Conservation (phyloP, 2,329 filamentous ascomycete genomes). For the Chaetomium sp. region DNA sequence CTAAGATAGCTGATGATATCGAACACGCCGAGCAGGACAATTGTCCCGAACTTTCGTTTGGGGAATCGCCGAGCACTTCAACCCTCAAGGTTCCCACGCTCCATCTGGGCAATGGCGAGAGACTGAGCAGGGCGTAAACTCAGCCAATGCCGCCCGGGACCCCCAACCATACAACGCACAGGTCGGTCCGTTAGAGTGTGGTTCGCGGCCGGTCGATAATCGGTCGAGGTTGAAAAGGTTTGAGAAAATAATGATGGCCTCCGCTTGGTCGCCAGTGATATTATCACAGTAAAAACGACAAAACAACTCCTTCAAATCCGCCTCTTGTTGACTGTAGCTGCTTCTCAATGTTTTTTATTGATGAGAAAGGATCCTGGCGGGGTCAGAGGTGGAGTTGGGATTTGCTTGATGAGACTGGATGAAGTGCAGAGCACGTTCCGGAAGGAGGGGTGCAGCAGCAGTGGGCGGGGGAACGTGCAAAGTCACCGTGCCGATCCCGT, state of each 20-base stretch:
- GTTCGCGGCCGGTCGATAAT: background rate
- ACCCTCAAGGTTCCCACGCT: conserved; percentile 10
- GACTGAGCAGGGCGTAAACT: conserved; percentile 13
- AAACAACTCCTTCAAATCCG: conserved; percentile 1
- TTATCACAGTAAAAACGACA: background rate
- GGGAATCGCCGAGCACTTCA: conserved; percentile 9
- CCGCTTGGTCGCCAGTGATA: too few species aligned
- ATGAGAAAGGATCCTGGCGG: conserved; percentile 1
- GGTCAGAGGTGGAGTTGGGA: conserved; percentile 3
- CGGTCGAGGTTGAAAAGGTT: background rate
- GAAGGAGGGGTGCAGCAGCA: conserved; percentile 3
- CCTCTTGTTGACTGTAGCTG: background rate
- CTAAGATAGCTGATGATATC: too few species aligned
- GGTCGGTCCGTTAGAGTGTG: background rate
- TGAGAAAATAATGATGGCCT: too few species aligned
- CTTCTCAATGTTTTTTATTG: background rate
- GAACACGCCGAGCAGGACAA: too few species aligned
- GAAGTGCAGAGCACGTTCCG: background rate
- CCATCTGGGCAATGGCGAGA: conserved; percentile 13
- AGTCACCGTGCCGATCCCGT: background rate
- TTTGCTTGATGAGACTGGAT: background rate
- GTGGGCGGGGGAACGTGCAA: background rate
- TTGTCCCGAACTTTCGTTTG: background rate
- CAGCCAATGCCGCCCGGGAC: conserved; percentile 12
- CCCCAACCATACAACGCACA: conserved; percentile 13